Conservation (phyloP, 345 rosid species). For the Cardamine resedifolia region DNA sequence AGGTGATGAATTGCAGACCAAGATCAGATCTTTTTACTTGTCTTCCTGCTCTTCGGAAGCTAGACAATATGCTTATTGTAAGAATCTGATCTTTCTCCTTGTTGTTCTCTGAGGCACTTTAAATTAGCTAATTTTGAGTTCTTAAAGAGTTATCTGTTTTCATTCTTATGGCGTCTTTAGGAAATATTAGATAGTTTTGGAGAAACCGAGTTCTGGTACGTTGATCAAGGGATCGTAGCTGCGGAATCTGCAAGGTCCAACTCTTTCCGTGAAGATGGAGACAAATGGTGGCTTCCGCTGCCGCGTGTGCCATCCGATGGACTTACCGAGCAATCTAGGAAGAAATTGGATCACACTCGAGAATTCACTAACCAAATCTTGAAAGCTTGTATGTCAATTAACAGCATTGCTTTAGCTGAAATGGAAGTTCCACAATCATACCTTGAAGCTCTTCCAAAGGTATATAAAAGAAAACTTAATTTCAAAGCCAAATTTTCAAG, state of each 20-base stretch:
- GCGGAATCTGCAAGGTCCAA: conserved; percentile 72
- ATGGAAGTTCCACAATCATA: conserved; percentile 92
- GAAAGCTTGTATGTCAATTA: conserved; percentile 96
- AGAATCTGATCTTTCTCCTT: conserved; percentile 35
- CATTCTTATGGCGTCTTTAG: conserved; percentile 36
- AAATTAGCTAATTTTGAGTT: background rate
- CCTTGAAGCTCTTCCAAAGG: conserved; percentile 90
- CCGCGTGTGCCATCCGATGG: conserved; percentile 93
- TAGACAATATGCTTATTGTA: conserved; percentile 95
- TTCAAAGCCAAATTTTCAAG: too few relatives aligned
- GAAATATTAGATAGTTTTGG: conserved; percentile 80
- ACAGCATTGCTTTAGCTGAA: conserved; percentile 67
- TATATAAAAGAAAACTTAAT: background rate
- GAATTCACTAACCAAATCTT: conserved; percentile 86
- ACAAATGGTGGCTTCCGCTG: conserved; percentile 98
- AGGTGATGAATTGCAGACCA: conserved; percentile 96
- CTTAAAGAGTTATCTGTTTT: background rate
- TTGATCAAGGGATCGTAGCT: conserved; percentile 83
- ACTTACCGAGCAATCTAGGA: conserved; percentile 69
- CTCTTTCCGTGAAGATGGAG: conserved; percentile 84
- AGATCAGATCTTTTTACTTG: conserved; percentile 84
- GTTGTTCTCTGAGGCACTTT: background rate
- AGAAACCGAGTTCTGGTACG: conserved; percentile 85
- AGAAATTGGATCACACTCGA: conserved; percentile 67
- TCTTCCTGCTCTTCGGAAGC: conserved; percentile 86